A percentile compares a stretch with the other conserved stretches of the same genome.
Evolutionary conservation across 345 rosid species (phyloP).

Genomic region (Rhodomyrtus tomentosa): DNA sequence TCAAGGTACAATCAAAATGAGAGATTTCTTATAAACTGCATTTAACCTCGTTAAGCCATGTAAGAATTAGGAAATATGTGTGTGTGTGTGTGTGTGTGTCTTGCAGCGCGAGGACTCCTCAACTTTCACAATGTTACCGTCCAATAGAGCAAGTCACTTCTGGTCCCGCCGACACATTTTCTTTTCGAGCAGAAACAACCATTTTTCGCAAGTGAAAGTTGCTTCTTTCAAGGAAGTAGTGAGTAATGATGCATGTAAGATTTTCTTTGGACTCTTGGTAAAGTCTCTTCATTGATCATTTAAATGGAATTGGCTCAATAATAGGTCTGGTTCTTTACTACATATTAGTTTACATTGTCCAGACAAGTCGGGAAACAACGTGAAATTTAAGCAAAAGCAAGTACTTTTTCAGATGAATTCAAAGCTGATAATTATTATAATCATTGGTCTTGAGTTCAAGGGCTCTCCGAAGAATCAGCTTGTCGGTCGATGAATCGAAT

Average conservation of each 20-base stretch:
- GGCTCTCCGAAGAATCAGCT: neutral
- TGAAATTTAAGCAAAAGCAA: neutral
- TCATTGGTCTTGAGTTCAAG: neutral
- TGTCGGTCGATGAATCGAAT: neutral
- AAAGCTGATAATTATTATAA: neutral
- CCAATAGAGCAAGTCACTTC: neutral
- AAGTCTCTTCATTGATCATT: neutral
- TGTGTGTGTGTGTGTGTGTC: too few relatives aligned
- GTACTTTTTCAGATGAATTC: neutral
- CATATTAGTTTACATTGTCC: neutral
- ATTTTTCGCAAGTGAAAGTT: neutral
- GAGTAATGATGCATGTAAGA: neutral
- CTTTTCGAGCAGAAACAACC: neutral
- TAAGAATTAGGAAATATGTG: neutral
- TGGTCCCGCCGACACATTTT: neutral
- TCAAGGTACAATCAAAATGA: neutral
- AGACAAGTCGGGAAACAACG: neutral
- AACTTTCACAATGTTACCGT: neutral
- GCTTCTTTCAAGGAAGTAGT: neutral
- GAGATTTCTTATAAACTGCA: neutral
- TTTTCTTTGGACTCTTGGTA: neutral
- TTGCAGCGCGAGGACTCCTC: neutral
- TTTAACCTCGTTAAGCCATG: neutral
- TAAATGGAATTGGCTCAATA: neutral
- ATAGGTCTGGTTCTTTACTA: neutral